Evolutionary conservation across 768 basidiomycete genomes (phyloP).

Genomic region (Collybia sp.): DNA sequence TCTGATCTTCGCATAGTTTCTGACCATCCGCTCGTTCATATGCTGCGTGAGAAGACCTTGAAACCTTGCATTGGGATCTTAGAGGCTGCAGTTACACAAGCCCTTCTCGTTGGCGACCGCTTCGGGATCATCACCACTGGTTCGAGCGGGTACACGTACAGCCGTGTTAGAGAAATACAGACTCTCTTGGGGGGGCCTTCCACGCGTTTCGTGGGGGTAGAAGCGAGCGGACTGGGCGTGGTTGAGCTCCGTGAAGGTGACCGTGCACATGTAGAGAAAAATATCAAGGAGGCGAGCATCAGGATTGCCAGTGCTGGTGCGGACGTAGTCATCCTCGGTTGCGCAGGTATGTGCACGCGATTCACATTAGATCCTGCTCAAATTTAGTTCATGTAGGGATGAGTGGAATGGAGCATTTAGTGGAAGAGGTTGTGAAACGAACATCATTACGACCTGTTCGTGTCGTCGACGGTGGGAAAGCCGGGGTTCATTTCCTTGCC

Average conservation of each 20-base stretch:
- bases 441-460: conserved; percentile 19
- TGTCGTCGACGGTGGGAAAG: conserved; percentile 34
- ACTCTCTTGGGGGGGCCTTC: conserved; percentile 28
- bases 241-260: conserved; percentile 29
- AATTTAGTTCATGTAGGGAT: too few species aligned
- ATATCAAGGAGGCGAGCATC: conserved; percentile 23
- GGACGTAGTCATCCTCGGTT: conserved; percentile 33
- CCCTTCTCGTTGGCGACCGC: conserved; percentile 27
- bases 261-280: conserved; percentile 18
- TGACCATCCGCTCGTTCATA: conserved; percentile 29
- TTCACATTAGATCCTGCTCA: not conserved
- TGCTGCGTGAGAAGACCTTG: conserved; percentile 24
- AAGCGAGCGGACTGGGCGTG: conserved; percentile 26
- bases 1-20: conserved; percentile 26
- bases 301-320: conserved; percentile 24
- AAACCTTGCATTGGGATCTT: conserved; percentile 31
- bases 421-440: conserved; percentile 20
- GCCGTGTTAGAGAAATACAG: conserved; percentile 25
- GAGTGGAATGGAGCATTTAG: conserved; percentile 19
- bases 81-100: conserved; percentile 27
- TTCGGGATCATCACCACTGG: conserved; percentile 34
- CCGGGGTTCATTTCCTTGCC: conserved; percentile 28
- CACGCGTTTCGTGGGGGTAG: conserved; percentile 28
- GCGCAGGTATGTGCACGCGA: conserved; percentile 24
- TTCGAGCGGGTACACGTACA: conserved; percentile 25